Evolutionary conservation across 1,284 basidiomycete genomes (phyloP).

Genomic region (Porodaedalea pini): DNA sequence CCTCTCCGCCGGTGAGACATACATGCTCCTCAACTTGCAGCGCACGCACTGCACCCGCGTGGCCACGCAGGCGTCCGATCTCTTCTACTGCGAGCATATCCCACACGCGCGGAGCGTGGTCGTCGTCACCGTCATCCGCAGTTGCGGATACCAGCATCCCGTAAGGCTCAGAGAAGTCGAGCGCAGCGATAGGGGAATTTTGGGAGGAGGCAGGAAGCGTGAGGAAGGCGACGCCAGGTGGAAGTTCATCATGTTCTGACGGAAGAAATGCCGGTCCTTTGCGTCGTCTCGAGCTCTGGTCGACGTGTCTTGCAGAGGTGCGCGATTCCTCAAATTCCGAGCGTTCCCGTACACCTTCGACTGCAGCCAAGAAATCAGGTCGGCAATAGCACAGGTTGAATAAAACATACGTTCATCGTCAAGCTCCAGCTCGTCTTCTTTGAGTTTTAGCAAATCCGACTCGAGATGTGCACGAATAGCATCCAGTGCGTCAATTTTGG

Average conservation of each 20-base stretch:
- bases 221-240: slow-evolving; percentile 96
- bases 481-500: slow-evolving; percentile 86
- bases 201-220: slow-evolving; percentile 50
- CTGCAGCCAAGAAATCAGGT: slow-evolving; percentile 40
- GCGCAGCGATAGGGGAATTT: slow-evolving; percentile 76
- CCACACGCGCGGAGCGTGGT: slow-evolving; percentile 81
- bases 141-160: slow-evolving; percentile 88
- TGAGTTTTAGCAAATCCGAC: slow-evolving; percentile 78
- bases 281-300: slow-evolving; percentile 65
- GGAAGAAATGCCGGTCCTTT: slow-evolving; percentile 94
- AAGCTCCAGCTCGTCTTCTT: slow-evolving; percentile 94
- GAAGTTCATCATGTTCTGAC: slow-evolving; percentile 95
- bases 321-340: slow-evolving; percentile 60
- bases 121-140: slow-evolving; percentile 57
- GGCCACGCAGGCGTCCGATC: slow-evolving; percentile 45
- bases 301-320: slow-evolving; percentile 41
- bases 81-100: slow-evolving; percentile 80
- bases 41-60: slow-evolving; percentile 61
- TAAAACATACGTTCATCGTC: slow-evolving; percentile 81
- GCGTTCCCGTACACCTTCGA: slow-evolving; percentile 84
- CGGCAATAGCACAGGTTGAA: slow-evolving; percentile 9
- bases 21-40: slow-evolving; percentile 92
- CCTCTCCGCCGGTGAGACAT: slow-evolving; percentile 88
- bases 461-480: slow-evolving; percentile 79
- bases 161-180: slow-evolving; percentile 97